Base-by-base conservation (phyloP, 768 basidiomycete genomes). In the Boletus reticuloceps region DNA sequence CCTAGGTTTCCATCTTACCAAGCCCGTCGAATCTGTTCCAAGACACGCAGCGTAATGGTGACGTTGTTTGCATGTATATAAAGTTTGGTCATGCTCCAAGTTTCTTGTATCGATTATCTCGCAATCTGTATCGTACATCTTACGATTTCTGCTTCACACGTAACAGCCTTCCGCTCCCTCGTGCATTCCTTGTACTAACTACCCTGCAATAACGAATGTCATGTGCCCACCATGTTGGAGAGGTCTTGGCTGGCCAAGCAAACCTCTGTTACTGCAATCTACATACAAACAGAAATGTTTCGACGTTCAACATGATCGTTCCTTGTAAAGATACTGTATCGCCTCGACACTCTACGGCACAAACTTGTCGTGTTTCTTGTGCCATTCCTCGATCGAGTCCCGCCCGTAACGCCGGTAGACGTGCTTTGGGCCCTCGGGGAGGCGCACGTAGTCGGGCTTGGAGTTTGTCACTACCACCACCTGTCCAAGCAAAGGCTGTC, bases 391-490 rank as follows among this genome's bases (percentile, higher is more conserved):
- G 43, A 87, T 60, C 3, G 82, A 80, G 14, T 76, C 56, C 0
- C 67, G 62, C 0, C 77, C 76, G 45, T 79, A 85, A 10, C 63
- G 59, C 11, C 77, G 55, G 59, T 82, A 81, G 1, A 72, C 57
- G n/a, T 76, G 64, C 62, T 82, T 84, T 1, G 70, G 45, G 6
- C 82, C 84, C 55, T 82, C 83, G 0, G 85, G 85, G n/a, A 85
- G 77, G 36, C 81, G 80, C 39, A 85, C 84, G 42, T 83, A 85
- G 2, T 64, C 72, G 1, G 84, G 84, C 57, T 83, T 85, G 39
- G 82, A 83, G 59, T 75, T 62, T 2, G 67, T 60, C 54, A 72
- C 78, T 32, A 79, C 59, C 54, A 79, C 75, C 17, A 80, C 76
- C 82, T 82, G 55, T 20, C 8, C 43, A 12, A 19, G 0, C 4